Evolutionary conservation across 352 stramenopile genomes (phyloP), one percentile per base, ranked within the genome.

Genomic region (Paralagenidium karlingii): DNA sequence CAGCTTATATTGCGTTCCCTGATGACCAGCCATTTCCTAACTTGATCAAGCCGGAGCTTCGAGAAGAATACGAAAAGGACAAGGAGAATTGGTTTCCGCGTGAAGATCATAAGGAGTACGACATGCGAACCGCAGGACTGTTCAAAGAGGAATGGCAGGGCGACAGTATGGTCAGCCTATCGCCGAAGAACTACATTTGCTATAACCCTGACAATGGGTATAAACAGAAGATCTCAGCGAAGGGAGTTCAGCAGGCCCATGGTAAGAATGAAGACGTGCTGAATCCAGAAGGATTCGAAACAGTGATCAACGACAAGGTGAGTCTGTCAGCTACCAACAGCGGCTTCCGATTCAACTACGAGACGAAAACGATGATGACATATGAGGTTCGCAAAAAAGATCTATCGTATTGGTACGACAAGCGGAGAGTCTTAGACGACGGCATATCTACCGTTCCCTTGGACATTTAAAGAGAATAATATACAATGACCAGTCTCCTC

Each of bases 241-340:
- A 38, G 16, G 32, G 32, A 10, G 32, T 58, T 38, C 44, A 58
- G 31, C 18, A 55, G 32, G n/a, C 10, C 16, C 8, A 19, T 8
- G 22, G 22, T 19, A n/a, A 9, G 12, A 19, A 38, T 19, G 13
- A n/a, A n/a, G n/a, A n/a, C n/a, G 30, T 38, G 8, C 32, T 38
- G 12, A 12, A 9, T 20, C 8, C n/a, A 15, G 32, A 38, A 19
- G 9, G 32, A 9, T 38, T 38, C 22, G n/a, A n/a, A 38, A 19
- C 19, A 11, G 16, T 38, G 10, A 38, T 38, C 16, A 38, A 38
- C 11, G 22, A 38, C 16, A 38, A 38, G 22, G 16, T 38, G 11
- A 38, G 15, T 9, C 32, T 38, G n/a, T 24, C 12, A 15, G 32
- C 15, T 11, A n/a, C 8, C 8, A 38, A 38, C 22, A 9, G 11